Evolutionary conservation across 306 rosid species (phyloP).

Genomic region (Alnus rubra): DNA sequence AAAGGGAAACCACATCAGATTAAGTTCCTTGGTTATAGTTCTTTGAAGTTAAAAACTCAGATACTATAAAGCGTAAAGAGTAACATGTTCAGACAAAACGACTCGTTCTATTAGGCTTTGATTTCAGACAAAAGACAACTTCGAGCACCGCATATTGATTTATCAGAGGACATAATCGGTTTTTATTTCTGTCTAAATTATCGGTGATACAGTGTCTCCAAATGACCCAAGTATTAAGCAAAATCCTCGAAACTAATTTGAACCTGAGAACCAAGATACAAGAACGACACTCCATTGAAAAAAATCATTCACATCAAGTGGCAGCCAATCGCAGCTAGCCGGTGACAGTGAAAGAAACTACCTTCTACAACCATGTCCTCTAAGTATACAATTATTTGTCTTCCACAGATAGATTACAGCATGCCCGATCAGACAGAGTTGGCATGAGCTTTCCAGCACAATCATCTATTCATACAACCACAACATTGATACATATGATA

Average conservation of each 20-base stretch:
- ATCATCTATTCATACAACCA: slow-evolving; percentile 33
- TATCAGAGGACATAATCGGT: neutral
- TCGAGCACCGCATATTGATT: neutral
- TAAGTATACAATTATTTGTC: slow-evolving; percentile 26
- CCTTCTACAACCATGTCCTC: slow-evolving; percentile 38
- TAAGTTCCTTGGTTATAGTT: too few relatives aligned
- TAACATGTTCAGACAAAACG: too few relatives aligned
- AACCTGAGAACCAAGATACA: slow-evolving; percentile 20
- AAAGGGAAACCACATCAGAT: too few relatives aligned
- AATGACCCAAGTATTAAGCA: slow-evolving; percentile 1
- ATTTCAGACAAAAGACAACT: neutral
- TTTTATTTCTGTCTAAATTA: neutral
- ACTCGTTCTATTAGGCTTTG: neutral
- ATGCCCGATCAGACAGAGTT: slow-evolving; percentile 26
- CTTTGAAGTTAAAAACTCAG: too few relatives aligned
- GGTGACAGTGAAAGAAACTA: slow-evolving; percentile 31
- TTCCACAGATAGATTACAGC: slow-evolving; percentile 30
- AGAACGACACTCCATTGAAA: slow-evolving; percentile 19
- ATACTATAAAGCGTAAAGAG: too few relatives aligned
- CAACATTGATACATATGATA: slow-evolving; percentile 36
- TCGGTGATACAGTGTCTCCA: neutral
- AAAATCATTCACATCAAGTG: slow-evolving; percentile 33
- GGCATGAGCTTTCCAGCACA: slow-evolving; percentile 32
- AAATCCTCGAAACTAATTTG: slow-evolving; percentile 2
- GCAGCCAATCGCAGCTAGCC: slow-evolving; percentile 34